Base-by-base conservation (phyloP, 176 grass and related monocot species). In the Oryza coarctata region DNA sequence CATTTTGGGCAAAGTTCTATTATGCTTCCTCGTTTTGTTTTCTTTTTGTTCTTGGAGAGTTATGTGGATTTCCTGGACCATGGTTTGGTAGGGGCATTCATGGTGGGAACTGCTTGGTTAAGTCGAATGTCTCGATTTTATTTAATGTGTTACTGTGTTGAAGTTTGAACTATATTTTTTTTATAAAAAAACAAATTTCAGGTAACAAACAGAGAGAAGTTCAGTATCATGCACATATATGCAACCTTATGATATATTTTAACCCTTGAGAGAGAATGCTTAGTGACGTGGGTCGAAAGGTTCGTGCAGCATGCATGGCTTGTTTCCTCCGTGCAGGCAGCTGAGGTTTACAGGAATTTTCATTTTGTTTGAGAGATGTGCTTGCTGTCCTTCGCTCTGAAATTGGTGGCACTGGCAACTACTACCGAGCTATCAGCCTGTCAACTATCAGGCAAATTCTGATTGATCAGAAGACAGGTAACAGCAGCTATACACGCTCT, bases 61-160 rank as follows among this genome's bases (percentile, higher is more conserved):
- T 32, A 60, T 60, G 10, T 60, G 20, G 52, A 68, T 29, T 14
- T 41, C 35, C 25, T 49, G 81, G 81, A 69, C 87, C 64, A 81
- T 63, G 63, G 25, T 40, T 55, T 39, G 5, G 26, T 82, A 55
- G 25, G 15, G 12, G 50, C 68, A 38, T 82, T 65, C 77, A 61
- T 71, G 65, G 15, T 44, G 57, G 68, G 63, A 75, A 81, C 58
- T 75, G 25, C 26, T 76, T 39, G 1, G 72, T 82, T 77, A 36
- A 72, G 83, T 82, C 26, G 29, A 72, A 35, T 39, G 65, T 77
- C 40, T 76, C 61, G 18, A 22, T 70, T 81, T 65, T 85, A 43
- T 78, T 76, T 63, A 32, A 57, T 25, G 17, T 23, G 44, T 32
- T 23, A 73, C 41, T 29, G 71, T 50, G 23, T 22, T 68, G 50